Evolutionary conservation across 2,329 filamentous ascomycete species (phyloP).

Genomic region (Aureobasidium sp.): DNA sequence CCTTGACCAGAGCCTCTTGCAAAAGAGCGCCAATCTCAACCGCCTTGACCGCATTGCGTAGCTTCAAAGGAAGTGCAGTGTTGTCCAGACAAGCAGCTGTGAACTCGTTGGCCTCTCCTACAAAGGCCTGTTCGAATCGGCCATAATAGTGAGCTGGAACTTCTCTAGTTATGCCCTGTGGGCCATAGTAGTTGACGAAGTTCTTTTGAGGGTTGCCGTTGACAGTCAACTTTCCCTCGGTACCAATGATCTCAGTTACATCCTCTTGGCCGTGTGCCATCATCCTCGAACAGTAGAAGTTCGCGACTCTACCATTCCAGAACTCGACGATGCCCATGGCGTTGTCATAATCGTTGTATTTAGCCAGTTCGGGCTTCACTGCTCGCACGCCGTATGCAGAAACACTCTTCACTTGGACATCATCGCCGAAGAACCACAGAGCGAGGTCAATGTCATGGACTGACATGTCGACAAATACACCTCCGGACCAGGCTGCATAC

Average conservation of each 20-base stretch:
- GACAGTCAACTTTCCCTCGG: conserved; percentile 29
- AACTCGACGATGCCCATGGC: conserved; percentile 38
- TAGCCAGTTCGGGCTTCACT: conserved; percentile 30
- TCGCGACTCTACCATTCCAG: conserved; percentile 35
- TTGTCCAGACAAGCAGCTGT: conserved; percentile 9
- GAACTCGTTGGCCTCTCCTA: conserved; percentile 13
- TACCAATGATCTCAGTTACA: conserved; percentile 35
- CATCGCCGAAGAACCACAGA: conserved; percentile 32
- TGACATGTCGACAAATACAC: conserved; percentile 37
- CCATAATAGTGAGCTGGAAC: conserved; percentile 13
- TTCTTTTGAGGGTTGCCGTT: conserved; percentile 12
- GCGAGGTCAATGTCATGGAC: conserved; percentile 40
- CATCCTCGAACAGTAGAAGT: conserved; percentile 37
- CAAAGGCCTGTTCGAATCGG: conserved; percentile 13
- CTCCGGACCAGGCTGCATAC: conserved; percentile 33
- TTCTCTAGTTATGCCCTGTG: conserved; percentile 9
- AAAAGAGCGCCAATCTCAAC: conserved; percentile 12
- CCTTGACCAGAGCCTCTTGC: conserved; percentile 12
- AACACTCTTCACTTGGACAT: conserved; percentile 27
- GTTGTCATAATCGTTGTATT: conserved; percentile 35
- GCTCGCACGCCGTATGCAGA: conserved; percentile 20
- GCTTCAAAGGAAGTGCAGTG: conserved; percentile 6
- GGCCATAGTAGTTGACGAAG: conserved; percentile 5
- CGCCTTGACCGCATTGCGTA: conserved; percentile 7
- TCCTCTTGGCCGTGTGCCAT: conserved; percentile 36